A percentile compares a stretch with the other conserved stretches of the same genome.
These are phyloP conservation scores for Boletus barrowsii DNA, from an alignment of 768 basidiomycete genomes.

Conservation along the genomic window DNA sequence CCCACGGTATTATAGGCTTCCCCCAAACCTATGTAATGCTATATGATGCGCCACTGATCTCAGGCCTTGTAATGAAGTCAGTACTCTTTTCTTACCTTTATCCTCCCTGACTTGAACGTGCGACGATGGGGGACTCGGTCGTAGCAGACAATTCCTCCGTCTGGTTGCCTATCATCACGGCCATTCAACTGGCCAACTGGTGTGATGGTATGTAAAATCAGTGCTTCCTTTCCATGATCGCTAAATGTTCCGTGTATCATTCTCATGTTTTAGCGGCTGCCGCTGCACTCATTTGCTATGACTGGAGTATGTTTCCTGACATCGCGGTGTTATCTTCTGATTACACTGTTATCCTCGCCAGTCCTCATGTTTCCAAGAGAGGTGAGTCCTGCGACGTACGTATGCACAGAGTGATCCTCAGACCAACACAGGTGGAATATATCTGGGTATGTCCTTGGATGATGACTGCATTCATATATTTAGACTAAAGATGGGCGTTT, in stretches of 20 bases:
- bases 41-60: no score
- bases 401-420: neutral
- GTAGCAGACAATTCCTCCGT: constrained; percentile 3
- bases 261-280: constrained; percentile 10
- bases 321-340: neutral
- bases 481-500: neutral
- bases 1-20: no score
- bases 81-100: no score
- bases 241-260: neutral
- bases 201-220: constrained; percentile 8
- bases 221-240: neutral
- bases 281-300: constrained; percentile 16
- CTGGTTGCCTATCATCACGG: constrained; percentile 10
- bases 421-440: constrained; percentile 10
- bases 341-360: neutral
- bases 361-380: constrained; percentile 21
- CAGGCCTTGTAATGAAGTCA: no score
- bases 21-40: no score
- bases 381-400: constrained; percentile 3
- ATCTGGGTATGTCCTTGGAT: constrained; percentile 16
- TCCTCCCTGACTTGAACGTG: no score
- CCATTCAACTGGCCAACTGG: constrained; percentile 16
- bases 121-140: no score
- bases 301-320: constrained; percentile 2
- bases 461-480: neutral